These are phyloP conservation scores for Coffea humblotiana DNA, from an alignment of 305 asterid genomes.

Conservation along the genomic window DNA sequence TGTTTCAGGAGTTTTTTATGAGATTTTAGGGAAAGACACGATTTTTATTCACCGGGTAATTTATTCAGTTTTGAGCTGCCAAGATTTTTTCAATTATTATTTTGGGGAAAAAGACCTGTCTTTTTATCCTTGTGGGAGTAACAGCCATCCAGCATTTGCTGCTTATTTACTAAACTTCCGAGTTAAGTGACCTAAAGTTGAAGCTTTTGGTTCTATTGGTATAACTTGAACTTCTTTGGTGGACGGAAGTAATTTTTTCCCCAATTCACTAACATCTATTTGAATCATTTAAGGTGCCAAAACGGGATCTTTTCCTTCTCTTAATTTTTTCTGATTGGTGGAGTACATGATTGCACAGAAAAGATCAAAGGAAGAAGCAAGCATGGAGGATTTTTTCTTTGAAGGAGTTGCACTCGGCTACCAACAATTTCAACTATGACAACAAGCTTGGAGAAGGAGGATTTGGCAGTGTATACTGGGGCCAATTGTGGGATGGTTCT, in stretches of 20 bases:
- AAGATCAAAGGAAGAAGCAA: conserved; percentile 61
- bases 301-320: background rate
- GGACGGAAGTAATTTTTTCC: background rate
- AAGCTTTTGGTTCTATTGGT: background rate
- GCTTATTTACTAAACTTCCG: background rate
- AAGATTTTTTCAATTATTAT: background rate
- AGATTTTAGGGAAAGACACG: conserved; percentile 5
- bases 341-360: conserved; percentile 46
- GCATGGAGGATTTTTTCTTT: conserved; percentile 87
- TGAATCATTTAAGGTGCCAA: background rate
- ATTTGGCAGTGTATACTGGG: conserved; percentile 98
- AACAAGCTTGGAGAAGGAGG: conserved; percentile 99
- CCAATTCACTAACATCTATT: background rate
- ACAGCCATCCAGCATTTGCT: background rate
- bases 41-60: conserved; percentile 14
- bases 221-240: background rate
- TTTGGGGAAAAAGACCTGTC: background rate
- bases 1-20: conserved; percentile 10
- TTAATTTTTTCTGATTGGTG: conserved; percentile 21
- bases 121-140: background rate
- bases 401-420: conserved; percentile 89
- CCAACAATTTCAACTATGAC: conserved; percentile 89
- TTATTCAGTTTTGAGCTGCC: conserved; percentile 17
- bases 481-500: conserved; percentile 98
- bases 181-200: background rate